Evolutionary conservation across 164 flowering plant species (phyloP).

Genomic region (Piper betle): DNA sequence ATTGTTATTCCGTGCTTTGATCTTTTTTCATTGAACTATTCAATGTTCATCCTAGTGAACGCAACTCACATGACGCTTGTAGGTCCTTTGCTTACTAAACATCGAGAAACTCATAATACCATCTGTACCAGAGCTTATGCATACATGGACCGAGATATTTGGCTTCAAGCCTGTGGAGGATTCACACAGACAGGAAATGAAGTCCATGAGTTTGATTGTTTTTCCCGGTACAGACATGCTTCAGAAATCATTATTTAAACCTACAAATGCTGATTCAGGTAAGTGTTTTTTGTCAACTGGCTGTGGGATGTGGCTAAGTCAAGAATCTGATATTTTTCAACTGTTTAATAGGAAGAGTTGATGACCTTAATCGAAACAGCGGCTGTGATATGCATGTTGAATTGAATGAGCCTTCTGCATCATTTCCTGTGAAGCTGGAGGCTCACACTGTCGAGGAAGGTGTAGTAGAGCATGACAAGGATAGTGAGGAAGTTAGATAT

Average conservation of each 20-base stretch:
- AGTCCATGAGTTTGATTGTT: slow-evolving; percentile 72
- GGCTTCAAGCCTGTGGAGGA: slow-evolving; percentile 62
- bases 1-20: not conserved
- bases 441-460: not conserved
- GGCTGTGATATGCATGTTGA: not conserved
- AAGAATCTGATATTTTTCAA: not conserved
- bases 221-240: slow-evolving; percentile 88
- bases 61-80: slow-evolving; percentile 4
- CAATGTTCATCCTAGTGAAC: not conserved
- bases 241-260: slow-evolving; percentile 44
- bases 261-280: slow-evolving; percentile 21
- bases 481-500: not conserved
- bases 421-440: not conserved
- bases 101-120: slow-evolving; percentile 82
- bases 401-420: not conserved
- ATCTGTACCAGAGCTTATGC: slow-evolving; percentile 69
- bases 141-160: slow-evolving; percentile 78
- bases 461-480: not conserved
- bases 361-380: not conserved
- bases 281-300: not conserved
- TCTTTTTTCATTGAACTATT: not conserved
- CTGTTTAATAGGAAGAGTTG: not conserved
- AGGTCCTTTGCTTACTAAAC: slow-evolving; percentile 63
- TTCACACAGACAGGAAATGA: slow-evolving; percentile 54
- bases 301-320: not conserved